phyloP scores from a whole-genome alignment of 176 grass and related monocot species.

The Ananas comosus region DNA sequence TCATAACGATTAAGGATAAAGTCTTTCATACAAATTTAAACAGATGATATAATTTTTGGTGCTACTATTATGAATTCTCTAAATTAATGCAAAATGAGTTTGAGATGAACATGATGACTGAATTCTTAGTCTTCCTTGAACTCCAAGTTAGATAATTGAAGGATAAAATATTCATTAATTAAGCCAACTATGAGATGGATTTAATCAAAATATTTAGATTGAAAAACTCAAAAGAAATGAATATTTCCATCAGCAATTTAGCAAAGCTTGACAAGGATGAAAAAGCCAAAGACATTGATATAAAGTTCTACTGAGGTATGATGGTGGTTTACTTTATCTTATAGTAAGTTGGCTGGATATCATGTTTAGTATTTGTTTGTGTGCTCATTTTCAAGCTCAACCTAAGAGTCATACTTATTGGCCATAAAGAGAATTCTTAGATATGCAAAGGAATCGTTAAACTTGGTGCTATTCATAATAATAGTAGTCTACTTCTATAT shows the following conservation, averaged over 20 bases:
- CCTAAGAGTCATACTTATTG: too few relatives aligned
- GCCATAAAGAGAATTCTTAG: too few relatives aligned
- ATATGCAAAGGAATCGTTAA: too few relatives aligned
- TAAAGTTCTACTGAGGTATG: not conserved
- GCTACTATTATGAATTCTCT: not conserved
- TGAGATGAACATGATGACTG: slow-evolving; percentile 5
- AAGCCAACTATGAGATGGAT: not conserved
- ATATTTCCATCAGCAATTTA: not conserved
- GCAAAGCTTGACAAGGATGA: not conserved
- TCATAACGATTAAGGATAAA: too few relatives aligned
- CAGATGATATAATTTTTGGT: too few relatives aligned
- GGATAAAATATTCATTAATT: not conserved
- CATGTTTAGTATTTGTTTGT: too few relatives aligned
- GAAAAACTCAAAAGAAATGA: not conserved
- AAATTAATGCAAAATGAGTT: not conserved
- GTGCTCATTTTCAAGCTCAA: too few relatives aligned
- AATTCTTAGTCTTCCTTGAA: not conserved
- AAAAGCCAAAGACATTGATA: not conserved
- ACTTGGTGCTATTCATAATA: too few relatives aligned
- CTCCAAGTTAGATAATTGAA: not conserved
- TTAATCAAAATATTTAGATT: not conserved
- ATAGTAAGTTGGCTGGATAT: too few relatives aligned
- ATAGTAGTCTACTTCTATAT: too few relatives aligned
- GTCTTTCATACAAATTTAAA: too few relatives aligned
- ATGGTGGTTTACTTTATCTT: not conserved